Evolutionary conservation across 768 basidiomycete species (phyloP).

Genomic region (Tulasnella sp.): DNA sequence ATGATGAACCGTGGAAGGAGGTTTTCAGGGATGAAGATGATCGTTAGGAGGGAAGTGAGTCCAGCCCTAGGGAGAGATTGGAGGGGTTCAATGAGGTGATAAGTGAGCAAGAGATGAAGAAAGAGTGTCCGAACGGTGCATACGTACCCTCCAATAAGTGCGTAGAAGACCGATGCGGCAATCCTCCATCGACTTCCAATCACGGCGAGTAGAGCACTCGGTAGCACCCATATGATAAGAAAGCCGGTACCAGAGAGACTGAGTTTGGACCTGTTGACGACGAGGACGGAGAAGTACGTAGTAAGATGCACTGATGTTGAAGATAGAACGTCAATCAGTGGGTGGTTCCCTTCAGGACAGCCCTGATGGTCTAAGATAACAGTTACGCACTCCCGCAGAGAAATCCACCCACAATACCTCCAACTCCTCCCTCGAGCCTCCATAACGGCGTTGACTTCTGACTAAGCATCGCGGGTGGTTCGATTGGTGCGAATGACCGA

Average conservation of each 20-base stretch:
- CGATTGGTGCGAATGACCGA: constrained; percentile 41
- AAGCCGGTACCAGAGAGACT: constrained; percentile 41
- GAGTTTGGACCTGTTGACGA: constrained; percentile 41
- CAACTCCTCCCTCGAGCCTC: constrained; percentile 49
- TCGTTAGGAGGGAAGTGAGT: constrained; percentile 39
- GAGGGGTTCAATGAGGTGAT: no score
- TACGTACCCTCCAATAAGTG: constrained; percentile 45
- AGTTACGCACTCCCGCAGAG: constrained; percentile 43
- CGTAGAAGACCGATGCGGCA: constrained; percentile 38
- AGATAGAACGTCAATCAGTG: constrained; percentile 7
- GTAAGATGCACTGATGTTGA: constrained; percentile 39
- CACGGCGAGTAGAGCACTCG: constrained; percentile 37
- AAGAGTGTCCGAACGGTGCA: neutral
- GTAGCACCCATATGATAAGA: constrained; percentile 48
- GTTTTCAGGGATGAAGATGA: constrained; percentile 41
- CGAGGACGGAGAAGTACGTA: constrained; percentile 48
- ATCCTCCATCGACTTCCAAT: constrained; percentile 46
- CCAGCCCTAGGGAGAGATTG: constrained; percentile 30
- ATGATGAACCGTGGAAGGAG: constrained; percentile 40
- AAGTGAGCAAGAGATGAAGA: neutral
- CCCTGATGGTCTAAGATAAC: neutral
- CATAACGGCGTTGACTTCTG: constrained; percentile 28
- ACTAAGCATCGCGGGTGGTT: constrained; percentile 2
- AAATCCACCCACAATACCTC: constrained; percentile 48
- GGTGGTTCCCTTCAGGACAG: no score